Evolutionary conservation across 2,329 filamentous ascomycete genomes (phyloP), one percentile per base, ranked within the genome.

Genomic region (Phialophora chinensis): DNA sequence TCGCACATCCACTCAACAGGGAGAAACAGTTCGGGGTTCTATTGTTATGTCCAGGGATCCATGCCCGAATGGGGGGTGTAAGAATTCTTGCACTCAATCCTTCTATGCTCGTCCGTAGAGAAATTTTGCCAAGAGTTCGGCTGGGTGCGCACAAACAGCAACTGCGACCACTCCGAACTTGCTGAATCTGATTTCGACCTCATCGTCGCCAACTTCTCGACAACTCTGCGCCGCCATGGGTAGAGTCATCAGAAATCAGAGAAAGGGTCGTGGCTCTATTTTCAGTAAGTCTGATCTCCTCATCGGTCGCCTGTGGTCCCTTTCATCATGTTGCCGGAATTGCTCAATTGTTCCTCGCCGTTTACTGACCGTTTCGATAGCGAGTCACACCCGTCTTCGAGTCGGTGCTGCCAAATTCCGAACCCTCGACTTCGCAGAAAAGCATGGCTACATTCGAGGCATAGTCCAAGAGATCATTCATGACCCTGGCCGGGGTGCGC

Each of bases 401-500:
- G 97, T 98, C 89, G 88, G 90, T 73, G 91, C 92, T 73, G 92
- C 94, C 91, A 96, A 86, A 55, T 98, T 99, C 90, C 88, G 95
- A 84, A 92, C 88, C 77, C 91, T 97, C 88, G 95, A 99, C 83
- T 99, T 88, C 83, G 89, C 93, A 82, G 93, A 97, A 87, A 89
- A 92, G 81, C 94, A 98, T 88, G 95, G 95, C 14, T 99, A 99
- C 87, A 86, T 96, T 80, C 92, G 95, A 77, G 95, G 95, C 85
- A 88, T 98, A 74, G 93, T 55, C 17, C 53, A 55, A 55, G 53
- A 55, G 29, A 97, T 98, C 84, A 91, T 99, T 85, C 95, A 99
- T 90, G 95, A 99, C 85, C 89, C 93, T 78, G 95, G 95, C 82
- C 93, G 95, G 86, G 95, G 95, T 86, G 93, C 96, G 84, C 95